Percentiles rank a stretch among this genome's conserved stretches.
Evolutionary conservation across 805 yeast species (phyloP).

Genomic region (Yamadazyma endophytica): DNA sequence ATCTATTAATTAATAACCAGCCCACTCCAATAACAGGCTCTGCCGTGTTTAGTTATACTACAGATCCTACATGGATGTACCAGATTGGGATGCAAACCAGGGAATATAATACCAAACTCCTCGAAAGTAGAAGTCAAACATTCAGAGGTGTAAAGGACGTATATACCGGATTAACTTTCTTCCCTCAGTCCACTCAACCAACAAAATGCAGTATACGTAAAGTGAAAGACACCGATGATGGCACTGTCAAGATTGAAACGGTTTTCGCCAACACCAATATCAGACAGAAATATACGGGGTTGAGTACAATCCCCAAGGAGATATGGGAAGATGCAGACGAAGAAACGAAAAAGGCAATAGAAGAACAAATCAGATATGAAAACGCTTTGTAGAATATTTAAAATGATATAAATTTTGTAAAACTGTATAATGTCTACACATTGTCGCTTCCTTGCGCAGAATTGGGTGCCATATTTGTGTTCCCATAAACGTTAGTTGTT

Average conservation of each 20-base stretch:
- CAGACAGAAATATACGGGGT: constrained; percentile 57
- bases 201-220: constrained; percentile 29
- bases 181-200: constrained; percentile 77
- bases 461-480: no score
- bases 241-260: constrained; percentile 45
- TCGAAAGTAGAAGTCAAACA: constrained; percentile 53
- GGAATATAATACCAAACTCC: constrained; percentile 61
- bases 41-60: constrained; percentile 38
- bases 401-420: no score
- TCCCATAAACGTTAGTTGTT: no score
- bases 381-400: constrained; percentile 7
- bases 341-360: constrained; percentile 55
- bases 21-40: constrained; percentile 24
- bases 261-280: constrained; percentile 40
- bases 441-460: no score
- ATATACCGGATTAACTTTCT: constrained; percentile 78
- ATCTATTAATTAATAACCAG: constrained; percentile 13
- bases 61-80: constrained; percentile 77
- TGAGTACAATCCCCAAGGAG: constrained; percentile 53
- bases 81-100: constrained; percentile 79
- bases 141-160: constrained; percentile 68
- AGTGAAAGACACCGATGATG: constrained; percentile 18
- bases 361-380: constrained; percentile 57
- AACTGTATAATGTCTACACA: neutral
- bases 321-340: constrained; percentile 54